Base-by-base conservation (phyloP, 1,139 yeast genomes). In the Blastobotrys malaysiensis region DNA sequence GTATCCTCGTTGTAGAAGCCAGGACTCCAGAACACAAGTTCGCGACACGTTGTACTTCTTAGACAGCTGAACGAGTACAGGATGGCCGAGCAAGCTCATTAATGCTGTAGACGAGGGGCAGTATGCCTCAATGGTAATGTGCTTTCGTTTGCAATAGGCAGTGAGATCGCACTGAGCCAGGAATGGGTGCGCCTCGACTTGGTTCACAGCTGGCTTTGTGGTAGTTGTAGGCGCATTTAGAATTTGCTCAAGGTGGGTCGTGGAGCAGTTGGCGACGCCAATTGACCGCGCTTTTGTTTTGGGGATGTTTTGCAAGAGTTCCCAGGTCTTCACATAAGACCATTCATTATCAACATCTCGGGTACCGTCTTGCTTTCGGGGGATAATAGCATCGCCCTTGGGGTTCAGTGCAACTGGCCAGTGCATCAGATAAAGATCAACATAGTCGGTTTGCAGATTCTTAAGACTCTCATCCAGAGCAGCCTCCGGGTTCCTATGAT, bases 391-490 rank as follows among this genome's bases (percentile, higher is more conserved):
- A 4, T 48, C 19, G n/a, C 14, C 50, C 14, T 49, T 50, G 9
- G 31, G 19, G 4, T 46, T 49, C 31, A 78, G 75, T 52, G 81
- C 75, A 48, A 80, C 76, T 1, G 97, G 97, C 96, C 95, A 89
- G 72, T 90, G 97, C 68, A 88, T 80, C 68, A 90, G 76, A 70
- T 84, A 88, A 60, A 90, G 76, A 68, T 90, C 97, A 51, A 90
- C 83, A 65, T 89, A 90, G 52, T 86, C 95, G 59, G 86, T 69
- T 1, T 84, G 84, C 63, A 90, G 75, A 64, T 82, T 80, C 61
- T 78, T 66, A 66, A 90, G 76, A 2, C 95, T 83, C 49, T 68
- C 72, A 48, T 84, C 81, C 52, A 89, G 73, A 3, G 88, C 89
- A 31, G 66, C 73, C 24, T 69, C 80, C 13, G 83, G 82, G 47